These are phyloP conservation scores for Cytidiella melzeri DNA, from an alignment of 768 basidiomycete species.

Conservation along the genomic window DNA sequence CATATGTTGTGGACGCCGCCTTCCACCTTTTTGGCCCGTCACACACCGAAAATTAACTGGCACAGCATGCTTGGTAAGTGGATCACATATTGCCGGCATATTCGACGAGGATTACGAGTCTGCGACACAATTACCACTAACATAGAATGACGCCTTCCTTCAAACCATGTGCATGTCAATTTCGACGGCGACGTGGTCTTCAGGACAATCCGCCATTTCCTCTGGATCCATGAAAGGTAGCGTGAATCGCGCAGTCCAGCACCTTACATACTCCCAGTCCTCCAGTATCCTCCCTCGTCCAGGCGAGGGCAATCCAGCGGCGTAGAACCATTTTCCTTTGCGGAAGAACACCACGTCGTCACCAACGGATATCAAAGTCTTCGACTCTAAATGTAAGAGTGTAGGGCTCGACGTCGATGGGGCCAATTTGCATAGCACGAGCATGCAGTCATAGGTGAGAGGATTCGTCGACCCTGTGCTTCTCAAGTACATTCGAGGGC, in stretches of 20 bases:
- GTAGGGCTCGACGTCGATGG: conserved; percentile 3
- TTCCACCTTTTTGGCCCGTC: no score
- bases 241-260: conserved; percentile 7
- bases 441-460: conserved; percentile 7
- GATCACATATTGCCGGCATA: no score
- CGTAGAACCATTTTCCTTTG: conserved; percentile 8
- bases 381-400: conserved; percentile 6
- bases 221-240: conserved; percentile 3
- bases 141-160: no score
- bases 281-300: conserved; percentile 2
- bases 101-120: no score
- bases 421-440: conserved; percentile 6
- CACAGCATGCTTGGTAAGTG: no score
- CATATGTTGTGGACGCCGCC: no score
- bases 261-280: conserved; percentile 9
- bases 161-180: background rate
- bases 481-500: background rate
- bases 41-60: no score
- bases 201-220: background rate
- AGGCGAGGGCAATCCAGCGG: conserved; percentile 4
- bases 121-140: no score
- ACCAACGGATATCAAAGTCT: conserved; percentile 6
- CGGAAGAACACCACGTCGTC: conserved; percentile 10
- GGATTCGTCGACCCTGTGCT: conserved; percentile 7
- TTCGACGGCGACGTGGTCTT: background rate